These are phyloP conservation scores for Furcasterigmium sp. DNA, from an alignment of 2,329 filamentous ascomycete genomes.

Conservation along the genomic window DNA sequence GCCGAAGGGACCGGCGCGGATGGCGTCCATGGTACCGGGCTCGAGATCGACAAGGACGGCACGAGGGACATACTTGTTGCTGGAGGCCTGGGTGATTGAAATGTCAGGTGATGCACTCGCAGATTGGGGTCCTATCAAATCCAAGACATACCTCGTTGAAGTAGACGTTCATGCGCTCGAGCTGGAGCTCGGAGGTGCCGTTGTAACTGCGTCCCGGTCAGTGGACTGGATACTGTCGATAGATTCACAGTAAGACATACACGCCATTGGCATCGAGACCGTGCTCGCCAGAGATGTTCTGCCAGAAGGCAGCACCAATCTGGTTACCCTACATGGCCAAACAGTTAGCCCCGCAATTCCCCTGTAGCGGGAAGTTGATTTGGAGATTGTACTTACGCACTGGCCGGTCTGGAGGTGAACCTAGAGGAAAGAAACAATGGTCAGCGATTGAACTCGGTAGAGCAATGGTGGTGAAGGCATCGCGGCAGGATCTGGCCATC, in stretches of 20 bases:
- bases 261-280: slow-evolving; percentile 96
- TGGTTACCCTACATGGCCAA: slow-evolving; percentile 79
- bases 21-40: slow-evolving; percentile 99
- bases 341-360: slow-evolving; percentile 28
- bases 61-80: slow-evolving; percentile 99
- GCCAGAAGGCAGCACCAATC: slow-evolving; percentile 99
- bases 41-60: slow-evolving; percentile 99
- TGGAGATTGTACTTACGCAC: slow-evolving; percentile 64
- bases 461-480: not conserved
- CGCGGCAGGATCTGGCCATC: not conserved
- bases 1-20: slow-evolving; percentile 95
- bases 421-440: slow-evolving; percentile 50
- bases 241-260: slow-evolving; percentile 55
- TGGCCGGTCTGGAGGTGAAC: slow-evolving; percentile 99
- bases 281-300: slow-evolving; percentile 84
- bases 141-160: slow-evolving; percentile 65
- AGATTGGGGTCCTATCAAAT: no score
- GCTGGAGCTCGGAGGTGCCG: slow-evolving; percentile 95
- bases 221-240: slow-evolving; percentile 1
- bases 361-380: not conserved
- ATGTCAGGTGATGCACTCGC: not conserved
- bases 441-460: slow-evolving; percentile 39
- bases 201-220: slow-evolving; percentile 66
- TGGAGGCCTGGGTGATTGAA: slow-evolving; percentile 79
- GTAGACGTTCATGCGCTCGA: slow-evolving; percentile 99